Percentiles rank a stretch among this genome's conserved stretches.
These are phyloP conservation scores for Xylaria sp. DNA, from an alignment of 2,329 filamentous ascomycete species.

Conservation along the genomic window DNA sequence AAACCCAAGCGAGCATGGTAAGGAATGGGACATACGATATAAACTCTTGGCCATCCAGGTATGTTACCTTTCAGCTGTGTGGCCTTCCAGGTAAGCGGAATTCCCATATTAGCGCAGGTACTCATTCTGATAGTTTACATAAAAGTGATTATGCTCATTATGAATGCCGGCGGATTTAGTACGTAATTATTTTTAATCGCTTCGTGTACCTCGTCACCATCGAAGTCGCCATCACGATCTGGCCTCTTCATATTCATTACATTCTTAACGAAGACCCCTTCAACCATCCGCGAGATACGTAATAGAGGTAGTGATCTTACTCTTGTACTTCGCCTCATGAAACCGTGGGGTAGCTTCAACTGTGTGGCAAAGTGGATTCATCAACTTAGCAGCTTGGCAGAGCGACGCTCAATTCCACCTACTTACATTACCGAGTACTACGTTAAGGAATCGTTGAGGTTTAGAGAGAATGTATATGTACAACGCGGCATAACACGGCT, in stretches of 20 bases:
- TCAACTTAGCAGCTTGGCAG: background rate
- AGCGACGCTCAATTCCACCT: background rate
- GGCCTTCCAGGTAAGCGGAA: too few relatives aligned
- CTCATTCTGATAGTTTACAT: too few relatives aligned
- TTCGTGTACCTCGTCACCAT: background rate
- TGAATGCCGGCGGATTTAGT: background rate
- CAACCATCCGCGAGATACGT: too few relatives aligned
- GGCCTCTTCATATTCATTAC: too few relatives aligned
- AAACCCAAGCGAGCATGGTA: too few relatives aligned
- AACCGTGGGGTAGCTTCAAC: conserved; percentile 11
- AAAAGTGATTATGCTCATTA: background rate
- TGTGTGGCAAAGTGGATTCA: background rate
- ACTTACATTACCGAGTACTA: background rate
- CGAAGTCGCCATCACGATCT: too few relatives aligned
- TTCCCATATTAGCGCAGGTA: too few relatives aligned
- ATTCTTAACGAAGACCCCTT: too few relatives aligned
- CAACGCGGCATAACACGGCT: background rate
- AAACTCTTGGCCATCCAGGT: too few relatives aligned
- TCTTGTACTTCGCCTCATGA: background rate
- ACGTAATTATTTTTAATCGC: background rate
- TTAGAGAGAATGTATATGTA: conserved; percentile 5
- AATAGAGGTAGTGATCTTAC: too few relatives aligned
- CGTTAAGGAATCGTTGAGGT: background rate
- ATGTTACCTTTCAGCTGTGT: too few relatives aligned
- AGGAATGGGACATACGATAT: too few relatives aligned